These are phyloP conservation scores for Geotrichum bryndzae DNA, from an alignment of 1,139 yeast genomes.

Conservation along the genomic window DNA sequence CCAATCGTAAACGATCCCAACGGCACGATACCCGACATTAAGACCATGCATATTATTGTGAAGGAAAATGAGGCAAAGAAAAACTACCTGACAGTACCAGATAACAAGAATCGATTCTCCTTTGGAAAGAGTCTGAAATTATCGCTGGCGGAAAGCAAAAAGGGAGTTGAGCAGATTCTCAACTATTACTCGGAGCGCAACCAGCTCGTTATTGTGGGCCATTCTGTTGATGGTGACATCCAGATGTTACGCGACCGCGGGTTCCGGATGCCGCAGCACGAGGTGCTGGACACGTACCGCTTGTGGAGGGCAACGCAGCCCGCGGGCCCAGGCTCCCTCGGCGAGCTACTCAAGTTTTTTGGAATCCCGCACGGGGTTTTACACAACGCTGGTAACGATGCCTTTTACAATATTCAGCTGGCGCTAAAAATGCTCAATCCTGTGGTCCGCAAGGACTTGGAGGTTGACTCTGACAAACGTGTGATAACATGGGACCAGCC, in stretches of 20 bases:
- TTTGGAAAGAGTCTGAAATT: constrained; percentile 39
- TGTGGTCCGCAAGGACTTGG: constrained; percentile 35
- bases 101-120: constrained; percentile 50
- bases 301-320: constrained; percentile 37
- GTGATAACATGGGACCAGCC: background rate
- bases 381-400: constrained; percentile 84
- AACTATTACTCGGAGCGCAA: constrained; percentile 19
- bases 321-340: constrained; percentile 44
- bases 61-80: constrained; percentile 42
- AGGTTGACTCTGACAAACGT: constrained; percentile 27
- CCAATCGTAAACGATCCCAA: constrained; percentile 34
- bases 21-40: constrained; percentile 15
- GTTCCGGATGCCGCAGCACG: constrained; percentile 40
- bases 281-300: constrained; percentile 47
- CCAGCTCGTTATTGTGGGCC: constrained; percentile 54
- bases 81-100: constrained; percentile 59
- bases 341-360: constrained; percentile 46
- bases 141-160: constrained; percentile 19
- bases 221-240: constrained; percentile 58
- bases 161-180: constrained; percentile 16
- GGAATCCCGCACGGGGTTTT: constrained; percentile 56
- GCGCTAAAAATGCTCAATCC: constrained; percentile 54
- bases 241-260: constrained; percentile 47
- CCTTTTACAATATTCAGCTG: constrained; percentile 58
- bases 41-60: constrained; percentile 47